phyloP scores from a whole-genome alignment of 2,329 filamentous ascomycete species.

The Fusarium sp. region DNA sequence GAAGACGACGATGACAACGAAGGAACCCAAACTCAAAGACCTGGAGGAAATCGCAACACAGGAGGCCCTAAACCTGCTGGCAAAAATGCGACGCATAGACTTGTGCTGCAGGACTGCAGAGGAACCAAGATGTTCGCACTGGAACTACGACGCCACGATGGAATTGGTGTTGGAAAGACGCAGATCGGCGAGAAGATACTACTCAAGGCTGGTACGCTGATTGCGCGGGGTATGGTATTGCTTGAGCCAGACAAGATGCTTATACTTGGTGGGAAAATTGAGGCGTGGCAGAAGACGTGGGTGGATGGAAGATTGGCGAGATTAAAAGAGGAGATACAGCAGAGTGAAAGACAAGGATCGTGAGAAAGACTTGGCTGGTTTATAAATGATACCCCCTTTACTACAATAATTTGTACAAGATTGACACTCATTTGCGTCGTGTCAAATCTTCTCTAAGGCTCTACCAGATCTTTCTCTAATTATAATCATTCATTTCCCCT shows the following conservation, averaged over 20 bases:
- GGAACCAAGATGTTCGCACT: slow-evolving; percentile 78
- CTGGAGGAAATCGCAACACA: slow-evolving; percentile 11
- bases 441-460: not conserved
- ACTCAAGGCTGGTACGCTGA: slow-evolving; percentile 70
- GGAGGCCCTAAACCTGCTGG: slow-evolving; percentile 40
- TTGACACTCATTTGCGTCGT: not conserved
- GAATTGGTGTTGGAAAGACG: slow-evolving; percentile 72
- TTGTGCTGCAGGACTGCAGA: slow-evolving; percentile 83
- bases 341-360: slow-evolving; percentile 36
- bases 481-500: not conserved
- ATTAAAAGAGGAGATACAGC: slow-evolving; percentile 70
- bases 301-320: slow-evolving; percentile 74
- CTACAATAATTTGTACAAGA: not conserved
- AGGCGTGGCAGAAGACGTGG: slow-evolving; percentile 84
- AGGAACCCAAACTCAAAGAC: slow-evolving; percentile 41
- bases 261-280: slow-evolving; percentile 90
- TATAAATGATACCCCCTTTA: slow-evolving; percentile 38
- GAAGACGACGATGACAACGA: slow-evolving; percentile 58
- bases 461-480: not conserved
- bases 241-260: slow-evolving; percentile 75
- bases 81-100: slow-evolving; percentile 75
- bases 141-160: slow-evolving; percentile 75
- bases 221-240: slow-evolving; percentile 82
- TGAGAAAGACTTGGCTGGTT: slow-evolving; percentile 3
- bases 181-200: slow-evolving; percentile 86